These are phyloP conservation scores for Plasmodium ovale DNA, from an alignment of 169 alveolate genomes.

Conservation along the genomic window DNA sequence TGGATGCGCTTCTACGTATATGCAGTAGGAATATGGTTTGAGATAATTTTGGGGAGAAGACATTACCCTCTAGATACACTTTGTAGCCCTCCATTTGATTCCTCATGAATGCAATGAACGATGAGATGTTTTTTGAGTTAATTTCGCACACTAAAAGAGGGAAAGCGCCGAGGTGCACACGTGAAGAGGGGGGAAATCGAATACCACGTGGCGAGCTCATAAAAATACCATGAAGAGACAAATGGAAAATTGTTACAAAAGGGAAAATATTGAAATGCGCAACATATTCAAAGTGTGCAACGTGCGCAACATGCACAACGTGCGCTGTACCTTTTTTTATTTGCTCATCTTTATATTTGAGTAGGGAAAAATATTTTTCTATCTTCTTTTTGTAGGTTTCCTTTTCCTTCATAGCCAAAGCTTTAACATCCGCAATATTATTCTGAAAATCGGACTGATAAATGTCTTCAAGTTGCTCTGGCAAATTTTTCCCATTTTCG, in stretches of 20 bases:
- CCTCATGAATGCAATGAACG: slow-evolving; percentile 28
- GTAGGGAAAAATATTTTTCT: slow-evolving; percentile 57
- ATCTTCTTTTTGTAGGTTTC: slow-evolving; percentile 60
- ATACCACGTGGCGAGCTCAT: no score
- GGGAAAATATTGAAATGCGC: no score
- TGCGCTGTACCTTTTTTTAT: slow-evolving; percentile 44
- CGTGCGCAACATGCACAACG: not conserved
- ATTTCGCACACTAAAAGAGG: slow-evolving; percentile 40
- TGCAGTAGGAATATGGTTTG: not conserved
- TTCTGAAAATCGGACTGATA: slow-evolving; percentile 41
- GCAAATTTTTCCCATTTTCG: slow-evolving; percentile 1
- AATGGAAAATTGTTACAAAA: no score
- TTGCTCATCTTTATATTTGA: slow-evolving; percentile 55
- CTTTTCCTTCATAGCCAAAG: slow-evolving; percentile 43
- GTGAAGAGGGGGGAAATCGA: not conserved
- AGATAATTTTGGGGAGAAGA: not conserved
- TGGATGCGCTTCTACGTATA: not conserved
- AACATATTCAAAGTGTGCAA: no score
- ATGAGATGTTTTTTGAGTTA: slow-evolving; percentile 34
- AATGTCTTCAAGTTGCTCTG: not conserved
- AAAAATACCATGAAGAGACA: no score
- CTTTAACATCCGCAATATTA: slow-evolving; percentile 46
- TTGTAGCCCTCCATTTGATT: slow-evolving; percentile 64
- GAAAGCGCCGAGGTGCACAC: not conserved
- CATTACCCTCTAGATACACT: slow-evolving; percentile 45